Base-by-base conservation (phyloP, 495 filamentous ascomycete genomes). In the Aspergillus carlsbadensis region DNA sequence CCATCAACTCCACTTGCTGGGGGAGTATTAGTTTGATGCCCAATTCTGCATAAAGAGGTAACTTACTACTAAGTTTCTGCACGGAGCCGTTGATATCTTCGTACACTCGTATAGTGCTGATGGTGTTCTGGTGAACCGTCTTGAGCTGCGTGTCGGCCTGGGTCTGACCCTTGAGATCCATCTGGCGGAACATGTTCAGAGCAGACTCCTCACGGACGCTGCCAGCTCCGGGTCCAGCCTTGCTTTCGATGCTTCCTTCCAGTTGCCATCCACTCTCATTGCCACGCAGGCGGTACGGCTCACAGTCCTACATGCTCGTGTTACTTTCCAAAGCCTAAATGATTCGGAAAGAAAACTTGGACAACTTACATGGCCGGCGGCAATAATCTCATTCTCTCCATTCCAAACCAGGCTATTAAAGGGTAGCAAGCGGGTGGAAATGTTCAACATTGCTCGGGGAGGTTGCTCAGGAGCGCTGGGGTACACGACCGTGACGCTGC, bases 101-200 rank as follows among this genome's bases (percentile, higher is more conserved):
- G 67, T 87, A 96, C 14, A 79, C 75, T 37, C 94, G 82, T 14
- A 97, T 68, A 5, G 86, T 96, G 63, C 83, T 87, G 65, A 98
- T 93, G 29, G 92, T 96, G 72, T 98, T 98, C 70, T 98, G 94
- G 75, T 98, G 94, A 40, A 93, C 85, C 6, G 94, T 97, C 75
- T 94, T 96, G 56, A 98, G 78, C 73, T 94, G 89, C 7, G 91
- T 96, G 67, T 97, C 91, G 59, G 91, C 91, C 61, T 86, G 86
- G 20, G 79, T 71, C 73, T 96, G 95, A 35, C 94, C 94, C 78
- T 92, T 96, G 57, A 98, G 78, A 69, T 98, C 94, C 95, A 98
- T 96, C 74, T 96, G 92, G 67, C 84, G 84, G 80, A 98, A 98
- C 95, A 97, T 97, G 69, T 98, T 96, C 67, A 97, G 78, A n/a